phyloP scores from a whole-genome alignment of 2,329 filamentous ascomycete genomes.

The Aspergillus sp. region DNA sequence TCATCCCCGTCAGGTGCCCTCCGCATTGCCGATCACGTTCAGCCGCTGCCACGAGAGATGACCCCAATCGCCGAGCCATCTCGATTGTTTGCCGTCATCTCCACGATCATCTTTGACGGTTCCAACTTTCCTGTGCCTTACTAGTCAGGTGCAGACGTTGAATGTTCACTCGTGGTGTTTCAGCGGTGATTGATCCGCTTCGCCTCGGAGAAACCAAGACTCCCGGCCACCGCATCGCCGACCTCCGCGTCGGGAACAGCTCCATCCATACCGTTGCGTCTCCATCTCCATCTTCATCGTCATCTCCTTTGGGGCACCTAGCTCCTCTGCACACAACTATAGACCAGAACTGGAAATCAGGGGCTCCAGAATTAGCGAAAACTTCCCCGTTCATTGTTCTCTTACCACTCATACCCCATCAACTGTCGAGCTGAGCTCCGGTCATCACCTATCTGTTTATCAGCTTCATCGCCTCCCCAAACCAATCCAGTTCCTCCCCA shows the following conservation, averaged over 20 bases:
- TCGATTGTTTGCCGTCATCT: neutral
- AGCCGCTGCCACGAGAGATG: neutral
- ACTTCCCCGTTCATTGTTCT: neutral
- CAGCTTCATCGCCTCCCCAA: neutral
- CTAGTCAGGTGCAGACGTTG: neutral
- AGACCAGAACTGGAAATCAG: neutral
- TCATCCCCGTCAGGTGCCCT: constrained; percentile 23
- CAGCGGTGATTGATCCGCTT: neutral
- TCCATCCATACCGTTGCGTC: constrained; percentile 9
- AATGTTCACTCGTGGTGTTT: neutral
- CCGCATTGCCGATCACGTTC: constrained; percentile 1
- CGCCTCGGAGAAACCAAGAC: constrained; percentile 31
- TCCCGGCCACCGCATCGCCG: constrained; percentile 21
- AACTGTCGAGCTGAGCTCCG: constrained; percentile 13
- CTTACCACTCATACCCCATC: neutral
- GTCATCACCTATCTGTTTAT: constrained; percentile 11
- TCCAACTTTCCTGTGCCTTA: neutral
- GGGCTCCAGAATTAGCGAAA: neutral
- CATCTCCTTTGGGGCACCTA: no score
- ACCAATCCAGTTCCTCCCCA: constrained; percentile 1
- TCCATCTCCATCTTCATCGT: neutral
- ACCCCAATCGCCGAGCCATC: neutral
- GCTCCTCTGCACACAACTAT: neutral
- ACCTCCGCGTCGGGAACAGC: constrained; percentile 18
- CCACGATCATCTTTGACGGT: neutral